Conservation (phyloP, 768 basidiomycete species). For the Termitomyces sp. region DNA sequence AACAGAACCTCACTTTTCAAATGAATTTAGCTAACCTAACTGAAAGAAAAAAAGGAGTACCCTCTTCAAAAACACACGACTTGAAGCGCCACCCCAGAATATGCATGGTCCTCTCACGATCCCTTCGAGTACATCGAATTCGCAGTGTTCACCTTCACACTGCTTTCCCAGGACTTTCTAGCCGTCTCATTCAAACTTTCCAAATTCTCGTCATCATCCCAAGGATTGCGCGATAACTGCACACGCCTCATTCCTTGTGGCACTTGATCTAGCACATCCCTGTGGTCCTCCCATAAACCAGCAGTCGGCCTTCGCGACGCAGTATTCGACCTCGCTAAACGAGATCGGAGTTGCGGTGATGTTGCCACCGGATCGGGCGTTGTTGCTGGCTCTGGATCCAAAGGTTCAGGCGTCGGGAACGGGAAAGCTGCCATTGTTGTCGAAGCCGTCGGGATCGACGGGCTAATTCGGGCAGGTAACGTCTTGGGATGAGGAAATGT, state of each 20-base stretch:
- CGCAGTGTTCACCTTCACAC: neutral
- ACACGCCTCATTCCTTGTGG: neutral
- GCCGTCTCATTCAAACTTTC: neutral
- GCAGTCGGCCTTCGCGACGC: slow-evolving; percentile 8
- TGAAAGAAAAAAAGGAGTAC: neutral
- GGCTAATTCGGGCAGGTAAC: neutral
- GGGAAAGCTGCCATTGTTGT: neutral
- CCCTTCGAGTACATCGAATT: slow-evolving; percentile 6
- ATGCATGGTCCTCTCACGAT: slow-evolving; percentile 4
- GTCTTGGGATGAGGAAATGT: neutral
- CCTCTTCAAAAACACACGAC: neutral
- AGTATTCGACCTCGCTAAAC: slow-evolving; percentile 4
- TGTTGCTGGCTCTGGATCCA: neutral
- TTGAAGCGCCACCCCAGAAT: slow-evolving; percentile 12
- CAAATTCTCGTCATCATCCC: slow-evolving; percentile 1
- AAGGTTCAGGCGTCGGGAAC: neutral
- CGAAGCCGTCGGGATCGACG: slow-evolving; percentile 3
- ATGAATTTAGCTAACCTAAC: neutral
- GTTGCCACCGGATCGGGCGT: slow-evolving; percentile 4
- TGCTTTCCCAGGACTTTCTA: neutral
- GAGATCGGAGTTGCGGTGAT: slow-evolving; percentile 5
- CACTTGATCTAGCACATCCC: slow-evolving; percentile 2
- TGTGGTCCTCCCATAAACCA: slow-evolving; percentile 11
- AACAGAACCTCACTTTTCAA: too few species aligned
- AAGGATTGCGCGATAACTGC: neutral